Percentiles rank a stretch among this genome's conserved stretches.
Evolutionary conservation across 169 alveolate species (phyloP).

Genomic region (Babesia divergens): DNA sequence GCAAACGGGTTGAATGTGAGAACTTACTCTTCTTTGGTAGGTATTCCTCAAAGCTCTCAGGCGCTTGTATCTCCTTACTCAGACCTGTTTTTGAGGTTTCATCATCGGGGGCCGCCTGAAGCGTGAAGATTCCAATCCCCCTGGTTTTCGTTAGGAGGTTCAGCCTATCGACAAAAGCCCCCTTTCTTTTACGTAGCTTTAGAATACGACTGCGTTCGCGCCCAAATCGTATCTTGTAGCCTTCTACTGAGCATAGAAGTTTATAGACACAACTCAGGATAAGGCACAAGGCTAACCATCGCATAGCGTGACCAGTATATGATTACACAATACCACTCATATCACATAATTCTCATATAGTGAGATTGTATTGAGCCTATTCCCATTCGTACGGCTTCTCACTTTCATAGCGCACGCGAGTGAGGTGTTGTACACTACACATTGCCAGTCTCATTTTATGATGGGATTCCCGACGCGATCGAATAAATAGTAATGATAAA

Average conservation of each 20-base stretch:
- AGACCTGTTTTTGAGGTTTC: neutral
- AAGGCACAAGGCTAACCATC: conserved; percentile 33
- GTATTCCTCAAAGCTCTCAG: conserved; percentile 4
- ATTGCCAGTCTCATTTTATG: no score
- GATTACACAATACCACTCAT: neutral
- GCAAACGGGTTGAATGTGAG: neutral
- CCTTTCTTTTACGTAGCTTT: conserved; percentile 40
- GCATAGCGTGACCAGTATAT: conserved; percentile 18
- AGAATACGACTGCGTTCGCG: conserved; percentile 53
- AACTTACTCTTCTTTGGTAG: conserved; percentile 25
- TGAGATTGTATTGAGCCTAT: neutral
- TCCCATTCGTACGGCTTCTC: neutral
- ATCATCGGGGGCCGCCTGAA: conserved; percentile 41
- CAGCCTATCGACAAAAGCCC: conserved; percentile 45
- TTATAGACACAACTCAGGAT: conserved; percentile 8
- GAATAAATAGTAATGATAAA: no score
- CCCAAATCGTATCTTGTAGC: conserved; percentile 55
- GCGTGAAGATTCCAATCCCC: conserved; percentile 52
- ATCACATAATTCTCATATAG: no score
- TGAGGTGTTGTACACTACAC: no score
- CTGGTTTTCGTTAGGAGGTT: conserved; percentile 43
- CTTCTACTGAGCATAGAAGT: neutral
- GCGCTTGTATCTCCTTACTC: neutral
- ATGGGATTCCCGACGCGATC: no score
- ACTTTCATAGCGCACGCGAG: no score